These are phyloP conservation scores for Calocybe gambosa DNA, from an alignment of 1,284 basidiomycete species.

Conservation along the genomic window DNA sequence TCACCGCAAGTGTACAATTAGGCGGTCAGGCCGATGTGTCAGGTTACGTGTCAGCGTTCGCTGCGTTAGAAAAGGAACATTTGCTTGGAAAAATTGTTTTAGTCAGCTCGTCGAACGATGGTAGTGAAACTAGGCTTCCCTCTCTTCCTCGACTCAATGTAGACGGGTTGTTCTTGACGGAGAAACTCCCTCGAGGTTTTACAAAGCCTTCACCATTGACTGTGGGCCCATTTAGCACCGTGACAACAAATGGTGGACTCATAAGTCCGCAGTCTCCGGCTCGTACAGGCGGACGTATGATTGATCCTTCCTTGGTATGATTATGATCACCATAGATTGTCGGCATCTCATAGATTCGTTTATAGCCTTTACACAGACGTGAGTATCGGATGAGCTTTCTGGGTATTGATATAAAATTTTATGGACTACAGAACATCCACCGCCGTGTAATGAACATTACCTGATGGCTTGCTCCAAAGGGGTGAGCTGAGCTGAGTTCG, in stretches of 20 bases:
- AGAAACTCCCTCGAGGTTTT: conserved; percentile 34
- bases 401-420: conserved; percentile 14
- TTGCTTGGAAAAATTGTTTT: conserved; percentile 62
- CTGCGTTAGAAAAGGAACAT: conserved; percentile 51
- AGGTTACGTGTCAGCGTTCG: conserved; percentile 39
- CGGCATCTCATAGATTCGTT: conserved; percentile 14
- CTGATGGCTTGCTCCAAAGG: conserved; percentile 75
- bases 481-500: conserved; percentile 37
- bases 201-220: conserved; percentile 42
- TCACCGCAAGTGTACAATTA: conserved; percentile 12
- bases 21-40: conserved; percentile 27
- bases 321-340: conserved; percentile 9
- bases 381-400: no score
- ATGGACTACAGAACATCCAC: conserved; percentile 50
- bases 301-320: conserved; percentile 50
- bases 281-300: conserved; percentile 33
- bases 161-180: conserved; percentile 59
- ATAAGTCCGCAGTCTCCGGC: conserved; percentile 51
- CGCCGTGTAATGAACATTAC: conserved; percentile 77
- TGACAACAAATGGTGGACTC: conserved; percentile 43
- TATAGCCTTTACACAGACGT: conserved; percentile 49
- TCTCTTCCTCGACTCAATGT: conserved; percentile 49
- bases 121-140: conserved; percentile 44
- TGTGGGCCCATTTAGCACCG: conserved; percentile 31
- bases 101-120: conserved; percentile 43